These are phyloP conservation scores for Cladosporium austrohemisphaericum DNA, from an alignment of 2,329 filamentous ascomycete species.

Conservation along the genomic window DNA sequence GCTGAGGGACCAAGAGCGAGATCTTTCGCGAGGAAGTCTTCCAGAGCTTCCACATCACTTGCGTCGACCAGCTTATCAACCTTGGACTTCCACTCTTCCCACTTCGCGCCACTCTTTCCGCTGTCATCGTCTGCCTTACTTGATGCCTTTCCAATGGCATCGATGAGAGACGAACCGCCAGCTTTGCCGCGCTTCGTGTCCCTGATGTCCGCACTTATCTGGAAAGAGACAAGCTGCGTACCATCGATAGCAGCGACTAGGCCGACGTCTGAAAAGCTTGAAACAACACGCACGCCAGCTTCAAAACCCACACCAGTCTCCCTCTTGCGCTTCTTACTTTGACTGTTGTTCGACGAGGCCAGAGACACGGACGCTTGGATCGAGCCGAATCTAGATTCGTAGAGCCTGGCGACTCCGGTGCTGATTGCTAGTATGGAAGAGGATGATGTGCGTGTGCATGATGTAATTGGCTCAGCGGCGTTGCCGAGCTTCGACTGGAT, in stretches of 20 bases:
- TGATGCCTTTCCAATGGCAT: conserved; percentile 64
- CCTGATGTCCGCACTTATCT: conserved; percentile 39
- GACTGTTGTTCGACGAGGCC: background rate
- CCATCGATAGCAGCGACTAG: conserved; percentile 63
- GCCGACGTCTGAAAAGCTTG: conserved; percentile 64
- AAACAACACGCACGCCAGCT: conserved; percentile 21
- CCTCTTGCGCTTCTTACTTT: conserved; percentile 18
- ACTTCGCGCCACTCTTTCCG: conserved; percentile 8
- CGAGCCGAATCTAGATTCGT: conserved; percentile 65
- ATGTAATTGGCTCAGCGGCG: conserved; percentile 50
- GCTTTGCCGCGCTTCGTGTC: conserved; percentile 36
- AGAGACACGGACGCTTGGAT: conserved; percentile 40
- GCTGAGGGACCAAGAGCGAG: conserved; percentile 17
- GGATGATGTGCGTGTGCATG: conserved; percentile 64
- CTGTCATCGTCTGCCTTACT: background rate
- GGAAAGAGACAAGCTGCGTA: conserved; percentile 63
- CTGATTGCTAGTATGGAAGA: conserved; percentile 64
- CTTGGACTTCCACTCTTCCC: conserved; percentile 28
- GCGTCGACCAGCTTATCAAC: conserved; percentile 25
- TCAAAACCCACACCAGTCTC: conserved; percentile 13
- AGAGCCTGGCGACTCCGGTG: conserved; percentile 54
- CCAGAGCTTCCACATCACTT: conserved; percentile 25
- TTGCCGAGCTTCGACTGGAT: conserved; percentile 47
- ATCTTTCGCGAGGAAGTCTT: conserved; percentile 29
- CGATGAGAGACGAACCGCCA: conserved; percentile 38